Base-by-base conservation (phyloP, 768 basidiomycete species). In the Agrocybe praecox region DNA sequence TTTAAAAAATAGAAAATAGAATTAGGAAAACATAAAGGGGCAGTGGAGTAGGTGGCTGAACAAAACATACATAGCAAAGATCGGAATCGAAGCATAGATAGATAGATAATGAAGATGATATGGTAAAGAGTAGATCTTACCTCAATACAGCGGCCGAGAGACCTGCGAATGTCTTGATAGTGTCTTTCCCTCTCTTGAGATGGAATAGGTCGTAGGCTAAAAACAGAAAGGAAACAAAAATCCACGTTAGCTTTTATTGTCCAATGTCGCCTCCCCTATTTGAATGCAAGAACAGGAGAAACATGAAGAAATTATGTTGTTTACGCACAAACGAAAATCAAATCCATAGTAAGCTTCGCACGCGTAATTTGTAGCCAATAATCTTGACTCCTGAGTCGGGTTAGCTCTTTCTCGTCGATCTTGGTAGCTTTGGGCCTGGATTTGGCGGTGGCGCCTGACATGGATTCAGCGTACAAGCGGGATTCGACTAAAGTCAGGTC, bases 311-410 rank as follows among this genome's bases (percentile, higher is more conserved):
- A 51, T 56, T 22, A 26, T 47, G 17, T 40, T n/a, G n/a, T n/a
- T n/a, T 55, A 75, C 76, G 63, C 67, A 94, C 92, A 92, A 67
- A 93, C 92, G 72, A 94, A 94, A 65, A 92, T 84, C 58, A 94
- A 74, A 69, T 94, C 92, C 90, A 93, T 91, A 43, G 81, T 65
- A 57, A 94, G 74, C 75, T 94, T 94, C 53, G 78, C 75, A 56
- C 88, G 75, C 22, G 87, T 80, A 49, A 90, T 70, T 62, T 84
- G 84, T 46, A 94, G 74, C 92, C 92, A 94, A 64, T 88, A 86
- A 62, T 84, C 85, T 71, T 92, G 87, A 61, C 81, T 79, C 67
- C 82, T 81, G 33, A 95, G 80, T 43, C 88, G 75, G 49, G 74
- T 67, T 46, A 92, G 76, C 69, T 93, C 91, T 69, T 80, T 86